These are phyloP conservation scores for Globisporangium sylvaticum DNA, from an alignment of 352 stramenopile species.

Conservation along the genomic window DNA sequence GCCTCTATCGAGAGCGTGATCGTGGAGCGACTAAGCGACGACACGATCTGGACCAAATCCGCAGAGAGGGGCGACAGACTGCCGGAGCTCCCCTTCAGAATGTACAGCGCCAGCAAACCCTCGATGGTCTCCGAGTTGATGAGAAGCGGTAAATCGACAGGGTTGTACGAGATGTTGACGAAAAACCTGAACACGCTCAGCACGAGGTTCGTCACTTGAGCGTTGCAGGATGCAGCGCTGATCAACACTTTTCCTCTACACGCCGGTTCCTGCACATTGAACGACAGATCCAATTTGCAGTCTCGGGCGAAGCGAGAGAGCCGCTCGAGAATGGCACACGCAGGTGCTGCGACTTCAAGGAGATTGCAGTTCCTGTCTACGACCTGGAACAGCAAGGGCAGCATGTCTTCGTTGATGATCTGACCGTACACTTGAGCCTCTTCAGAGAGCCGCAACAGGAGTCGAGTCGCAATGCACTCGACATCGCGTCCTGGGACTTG, in stretches of 20 bases:
- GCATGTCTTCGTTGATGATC: slow-evolving; percentile 52
- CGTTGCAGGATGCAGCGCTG: slow-evolving; percentile 28
- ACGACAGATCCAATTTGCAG: slow-evolving; percentile 52
- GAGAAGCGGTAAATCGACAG: slow-evolving; percentile 39
- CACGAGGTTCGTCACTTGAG: slow-evolving; percentile 29
- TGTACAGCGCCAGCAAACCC: slow-evolving; percentile 54
- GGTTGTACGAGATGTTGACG: slow-evolving; percentile 45
- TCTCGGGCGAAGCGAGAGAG: slow-evolving; percentile 56
- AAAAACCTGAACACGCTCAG: slow-evolving; percentile 53
- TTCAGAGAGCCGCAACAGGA: slow-evolving; percentile 35
- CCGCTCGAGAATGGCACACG: slow-evolving; percentile 68
- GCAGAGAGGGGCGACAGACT: slow-evolving; percentile 31
- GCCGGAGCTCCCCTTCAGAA: slow-evolving; percentile 26
- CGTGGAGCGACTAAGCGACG: slow-evolving; percentile 18
- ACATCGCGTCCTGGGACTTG: slow-evolving; percentile 21
- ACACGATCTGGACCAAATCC: slow-evolving; percentile 45
- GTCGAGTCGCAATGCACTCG: slow-evolving; percentile 26
- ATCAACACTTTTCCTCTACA: slow-evolving; percentile 48
- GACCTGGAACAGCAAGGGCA: slow-evolving; percentile 42
- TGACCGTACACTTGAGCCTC: slow-evolving; percentile 45
- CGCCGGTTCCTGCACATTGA: slow-evolving; percentile 28
- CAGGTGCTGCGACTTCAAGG: slow-evolving; percentile 37
- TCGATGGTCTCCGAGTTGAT: slow-evolving; percentile 56
- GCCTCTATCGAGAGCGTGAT: not conserved
- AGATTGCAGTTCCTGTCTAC: slow-evolving; percentile 56